Percentiles rank a stretch among this genome's conserved stretches.
Conservation (phyloP, 495 filamentous ascomycete genomes). For the Podospora pseudocomata region DNA sequence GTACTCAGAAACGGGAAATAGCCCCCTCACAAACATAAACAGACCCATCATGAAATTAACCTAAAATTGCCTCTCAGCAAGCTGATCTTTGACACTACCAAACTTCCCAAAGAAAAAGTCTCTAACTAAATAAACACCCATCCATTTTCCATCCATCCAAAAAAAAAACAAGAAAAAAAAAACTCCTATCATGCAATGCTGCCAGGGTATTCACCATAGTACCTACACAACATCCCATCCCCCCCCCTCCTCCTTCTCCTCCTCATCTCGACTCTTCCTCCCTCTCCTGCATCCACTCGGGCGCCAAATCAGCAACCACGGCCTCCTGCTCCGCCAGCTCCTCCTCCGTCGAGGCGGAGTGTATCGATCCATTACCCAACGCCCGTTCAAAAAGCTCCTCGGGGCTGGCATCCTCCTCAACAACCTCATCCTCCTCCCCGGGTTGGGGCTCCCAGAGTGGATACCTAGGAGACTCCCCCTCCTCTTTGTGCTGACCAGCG, state of each 20-base stretch:
- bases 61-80: no score
- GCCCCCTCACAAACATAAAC: no score
- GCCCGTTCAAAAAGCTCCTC: conserved; percentile 6
- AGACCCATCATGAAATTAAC: no score
- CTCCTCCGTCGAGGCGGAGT: not conserved
- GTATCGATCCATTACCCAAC: not conserved
- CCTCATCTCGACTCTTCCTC: not conserved
- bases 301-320: conserved; percentile 5
- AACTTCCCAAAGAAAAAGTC: not conserved
- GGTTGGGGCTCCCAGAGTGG: not conserved
- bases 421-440: not conserved
- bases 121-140: not conserved
- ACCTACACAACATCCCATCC: not conserved
- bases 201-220: not conserved
- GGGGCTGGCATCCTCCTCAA: not conserved
- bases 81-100: no score
- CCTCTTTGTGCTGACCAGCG: not conserved
- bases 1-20: no score
- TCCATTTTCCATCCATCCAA: not conserved
- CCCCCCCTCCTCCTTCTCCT: not conserved
- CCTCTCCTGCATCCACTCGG: conserved; percentile 11
- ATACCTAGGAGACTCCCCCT: not conserved
- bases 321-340: conserved; percentile 6
- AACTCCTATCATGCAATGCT: not conserved
- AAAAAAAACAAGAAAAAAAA: not conserved